These are phyloP conservation scores for Backusella morwellensis DNA, from an alignment of 192 early-diverging fungal genomes.

Conservation along the genomic window DNA sequence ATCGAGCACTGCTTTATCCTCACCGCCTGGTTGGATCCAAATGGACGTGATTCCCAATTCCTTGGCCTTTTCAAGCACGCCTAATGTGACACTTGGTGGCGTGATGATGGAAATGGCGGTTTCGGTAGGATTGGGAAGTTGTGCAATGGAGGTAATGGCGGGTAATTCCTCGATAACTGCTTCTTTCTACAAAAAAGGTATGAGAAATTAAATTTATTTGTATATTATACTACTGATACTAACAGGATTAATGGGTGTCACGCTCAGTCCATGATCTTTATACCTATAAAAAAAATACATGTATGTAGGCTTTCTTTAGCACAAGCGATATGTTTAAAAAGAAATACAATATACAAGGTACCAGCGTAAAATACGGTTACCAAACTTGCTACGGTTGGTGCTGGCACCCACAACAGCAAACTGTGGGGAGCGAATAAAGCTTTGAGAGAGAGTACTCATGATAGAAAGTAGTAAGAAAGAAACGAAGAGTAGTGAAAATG, in stretches of 20 bases:
- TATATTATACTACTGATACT: not conserved
- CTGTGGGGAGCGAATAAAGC: conserved; percentile 24
- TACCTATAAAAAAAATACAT: conserved; percentile 14
- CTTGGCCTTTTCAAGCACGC: conserved; percentile 56
- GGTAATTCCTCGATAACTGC: conserved; percentile 36
- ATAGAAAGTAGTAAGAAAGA: not conserved
- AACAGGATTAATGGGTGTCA: conserved; percentile 38
- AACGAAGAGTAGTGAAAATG: not conserved
- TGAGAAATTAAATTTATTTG: not conserved
- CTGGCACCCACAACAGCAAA: conserved; percentile 82
- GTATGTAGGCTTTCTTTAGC: no score
- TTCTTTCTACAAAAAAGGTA: conserved; percentile 36
- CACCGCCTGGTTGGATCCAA: conserved; percentile 77
- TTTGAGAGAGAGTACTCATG: not conserved
- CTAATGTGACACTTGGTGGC: conserved; percentile 61
- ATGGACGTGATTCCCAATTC: conserved; percentile 58
- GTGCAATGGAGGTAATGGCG: conserved; percentile 40
- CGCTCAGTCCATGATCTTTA: conserved; percentile 16
- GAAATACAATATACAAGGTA: conserved; percentile 31
- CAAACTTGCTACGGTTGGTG: conserved; percentile 70
- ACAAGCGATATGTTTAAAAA: not conserved
- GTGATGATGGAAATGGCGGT: conserved; percentile 68
- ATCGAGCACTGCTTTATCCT: conserved; percentile 48
- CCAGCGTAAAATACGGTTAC: conserved; percentile 83
- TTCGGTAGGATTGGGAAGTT: conserved; percentile 32